phyloP scores from a whole-genome alignment of 192 early-diverging fungal species.

The Mortierella antarctica region DNA sequence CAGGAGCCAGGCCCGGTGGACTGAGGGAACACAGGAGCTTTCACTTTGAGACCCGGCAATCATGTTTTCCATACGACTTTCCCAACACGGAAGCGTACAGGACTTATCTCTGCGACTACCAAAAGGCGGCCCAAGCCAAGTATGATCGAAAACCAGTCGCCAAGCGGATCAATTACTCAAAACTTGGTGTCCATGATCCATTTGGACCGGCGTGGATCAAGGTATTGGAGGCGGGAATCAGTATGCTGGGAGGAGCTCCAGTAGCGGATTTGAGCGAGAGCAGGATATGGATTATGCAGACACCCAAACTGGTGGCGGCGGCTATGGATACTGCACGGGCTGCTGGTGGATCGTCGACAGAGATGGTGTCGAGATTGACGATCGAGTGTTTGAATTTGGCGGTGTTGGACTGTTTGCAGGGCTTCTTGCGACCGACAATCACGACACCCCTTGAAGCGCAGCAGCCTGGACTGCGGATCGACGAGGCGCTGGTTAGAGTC shows the following conservation, averaged over 20 bases:
- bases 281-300: conserved; percentile 46
- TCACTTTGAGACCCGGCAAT: conserved; percentile 80
- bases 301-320: conserved; percentile 23
- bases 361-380: conserved; percentile 4
- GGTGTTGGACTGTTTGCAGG: conserved; percentile 11
- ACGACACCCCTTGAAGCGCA: not conserved
- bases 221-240: conserved; percentile 21
- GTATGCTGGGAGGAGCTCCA: conserved; percentile 32
- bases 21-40: conserved; percentile 75
- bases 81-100: conserved; percentile 79
- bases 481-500: conserved; percentile 61
- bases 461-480: conserved; percentile 14
- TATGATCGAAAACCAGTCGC: conserved; percentile 79
- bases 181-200: conserved; percentile 72
- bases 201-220: conserved; percentile 76
- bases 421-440: conserved; percentile 5
- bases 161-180: conserved; percentile 86
- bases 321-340: conserved; percentile 14
- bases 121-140: conserved; percentile 54
- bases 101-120: conserved; percentile 53
- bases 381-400: conserved; percentile 17
- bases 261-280: conserved; percentile 3
- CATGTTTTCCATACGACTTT: conserved; percentile 88
- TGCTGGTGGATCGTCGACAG: not conserved
- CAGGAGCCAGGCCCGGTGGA: conserved; percentile 86